phyloP scores from a whole-genome alignment of 345 rosid genomes.

The Hypericum androsaemum region DNA sequence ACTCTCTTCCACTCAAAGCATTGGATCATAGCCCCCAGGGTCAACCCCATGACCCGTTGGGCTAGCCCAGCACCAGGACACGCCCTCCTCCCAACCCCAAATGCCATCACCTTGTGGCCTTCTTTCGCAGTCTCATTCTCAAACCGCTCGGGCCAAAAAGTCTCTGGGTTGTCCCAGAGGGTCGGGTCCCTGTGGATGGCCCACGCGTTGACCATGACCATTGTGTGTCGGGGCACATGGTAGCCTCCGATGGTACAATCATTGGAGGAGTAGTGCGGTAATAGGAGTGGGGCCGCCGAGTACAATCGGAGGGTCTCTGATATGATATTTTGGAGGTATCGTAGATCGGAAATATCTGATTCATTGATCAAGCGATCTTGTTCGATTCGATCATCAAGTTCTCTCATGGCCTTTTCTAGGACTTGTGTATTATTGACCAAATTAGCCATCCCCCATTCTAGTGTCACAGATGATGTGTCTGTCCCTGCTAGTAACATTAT shows the following conservation, averaged over 20 bases:
- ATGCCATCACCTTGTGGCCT: neutral
- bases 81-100: neutral
- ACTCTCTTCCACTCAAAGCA: neutral
- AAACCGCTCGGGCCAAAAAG: neutral
- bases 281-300: neutral
- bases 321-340: too few species aligned
- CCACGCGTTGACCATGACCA: neutral
- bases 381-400: neutral
- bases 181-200: too few species aligned
- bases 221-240: neutral
- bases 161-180: neutral
- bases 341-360: too few species aligned
- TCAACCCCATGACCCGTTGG: neutral
- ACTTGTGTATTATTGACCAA: neutral
- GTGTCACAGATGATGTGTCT: neutral
- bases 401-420: neutral
- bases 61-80: neutral
- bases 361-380: neutral
- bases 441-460: neutral
- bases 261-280: neutral
- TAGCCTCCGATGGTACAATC: neutral
- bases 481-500: too few species aligned
- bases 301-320: too few species aligned
- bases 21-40: neutral
- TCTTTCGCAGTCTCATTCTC: neutral